Evolutionary conservation across 2,329 filamentous ascomycete species (phyloP).

Genomic region (Ophiostoma sp.): DNA sequence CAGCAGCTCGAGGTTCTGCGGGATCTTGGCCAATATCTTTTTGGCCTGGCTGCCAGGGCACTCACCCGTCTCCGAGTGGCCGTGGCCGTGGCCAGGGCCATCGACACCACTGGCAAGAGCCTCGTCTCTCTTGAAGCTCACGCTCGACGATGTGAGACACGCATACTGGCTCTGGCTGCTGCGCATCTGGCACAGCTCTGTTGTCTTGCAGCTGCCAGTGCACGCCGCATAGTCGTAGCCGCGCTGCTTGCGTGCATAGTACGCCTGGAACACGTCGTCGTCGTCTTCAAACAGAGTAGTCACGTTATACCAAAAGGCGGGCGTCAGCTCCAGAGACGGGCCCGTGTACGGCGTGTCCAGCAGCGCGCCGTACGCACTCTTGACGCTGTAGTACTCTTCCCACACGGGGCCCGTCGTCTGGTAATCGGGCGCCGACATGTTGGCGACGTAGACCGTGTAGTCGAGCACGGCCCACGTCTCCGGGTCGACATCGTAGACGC

Average conservation of each 20-base stretch:
- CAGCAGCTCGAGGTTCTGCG: conserved; percentile 1
- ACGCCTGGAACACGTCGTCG: not conserved
- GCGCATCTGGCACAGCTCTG: not conserved
- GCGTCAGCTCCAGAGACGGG: no score
- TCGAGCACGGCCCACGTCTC: no score
- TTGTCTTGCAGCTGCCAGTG: not conserved
- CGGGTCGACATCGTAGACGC: not conserved
- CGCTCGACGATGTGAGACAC: not conserved
- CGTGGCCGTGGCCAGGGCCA: not conserved
- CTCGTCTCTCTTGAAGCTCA: not conserved
- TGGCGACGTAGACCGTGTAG: no score
- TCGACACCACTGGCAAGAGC: not conserved
- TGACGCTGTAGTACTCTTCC: no score
- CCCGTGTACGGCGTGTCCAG: no score
- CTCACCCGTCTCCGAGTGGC: conserved; percentile 3
- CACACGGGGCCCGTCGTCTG: no score
- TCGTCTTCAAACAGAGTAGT: not conserved
- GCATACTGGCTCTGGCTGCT: not conserved
- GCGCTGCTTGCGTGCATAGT: not conserved
- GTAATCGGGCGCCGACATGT: no score
- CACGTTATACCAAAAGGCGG: not conserved
- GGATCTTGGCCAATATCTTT: not conserved
- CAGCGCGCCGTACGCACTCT: no score
- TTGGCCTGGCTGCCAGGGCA: not conserved
- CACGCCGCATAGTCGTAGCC: not conserved